phyloP scores from a whole-genome alignment of 2,329 filamentous ascomycete genomes.

The Aureobasidium sp. region DNA sequence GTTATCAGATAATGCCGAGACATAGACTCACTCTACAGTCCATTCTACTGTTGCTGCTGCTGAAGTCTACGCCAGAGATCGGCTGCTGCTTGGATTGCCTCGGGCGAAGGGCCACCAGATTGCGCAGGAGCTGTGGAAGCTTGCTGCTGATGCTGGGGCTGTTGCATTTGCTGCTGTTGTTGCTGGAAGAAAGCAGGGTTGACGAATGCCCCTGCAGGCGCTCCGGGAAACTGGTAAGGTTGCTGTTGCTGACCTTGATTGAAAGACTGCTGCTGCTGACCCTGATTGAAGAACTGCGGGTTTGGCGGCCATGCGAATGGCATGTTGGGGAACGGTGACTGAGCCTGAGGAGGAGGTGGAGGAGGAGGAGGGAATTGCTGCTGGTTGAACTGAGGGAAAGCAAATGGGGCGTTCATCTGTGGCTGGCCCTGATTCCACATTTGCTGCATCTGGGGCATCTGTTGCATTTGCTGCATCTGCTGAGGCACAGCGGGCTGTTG shows the following conservation, averaged over 20 bases:
- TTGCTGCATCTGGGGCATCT: constrained; percentile 15
- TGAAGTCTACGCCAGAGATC: constrained; percentile 15
- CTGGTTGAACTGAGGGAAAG: constrained; percentile 18
- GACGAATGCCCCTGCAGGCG: constrained; percentile 25
- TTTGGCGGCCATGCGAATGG: constrained; percentile 14
- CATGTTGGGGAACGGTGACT: constrained; percentile 5
- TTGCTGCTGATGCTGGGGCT: constrained; percentile 25
- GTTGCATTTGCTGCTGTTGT: constrained; percentile 19
- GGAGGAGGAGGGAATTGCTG: constrained; percentile 19
- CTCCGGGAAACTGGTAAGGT: constrained; percentile 3
- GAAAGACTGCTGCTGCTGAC: constrained; percentile 9
- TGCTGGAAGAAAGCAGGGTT: constrained; percentile 29
- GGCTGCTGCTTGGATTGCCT: constrained; percentile 9
- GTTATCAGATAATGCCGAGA: background rate
- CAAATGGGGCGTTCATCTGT: constrained; percentile 2
- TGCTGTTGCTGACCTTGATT: constrained; percentile 4
- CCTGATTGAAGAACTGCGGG: constrained; percentile 15
- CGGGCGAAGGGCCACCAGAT: background rate
- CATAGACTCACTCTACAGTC: background rate
- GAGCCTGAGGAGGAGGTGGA: constrained; percentile 8
- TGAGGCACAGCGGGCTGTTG: constrained; percentile 19
- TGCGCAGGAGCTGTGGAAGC: background rate
- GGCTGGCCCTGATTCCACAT: constrained; percentile 9
- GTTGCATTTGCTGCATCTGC: constrained; percentile 10
- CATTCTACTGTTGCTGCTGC: constrained; percentile 6